Base-by-base conservation (phyloP, 139 green algal species). In the Astrephomene gubernaculifera region DNA sequence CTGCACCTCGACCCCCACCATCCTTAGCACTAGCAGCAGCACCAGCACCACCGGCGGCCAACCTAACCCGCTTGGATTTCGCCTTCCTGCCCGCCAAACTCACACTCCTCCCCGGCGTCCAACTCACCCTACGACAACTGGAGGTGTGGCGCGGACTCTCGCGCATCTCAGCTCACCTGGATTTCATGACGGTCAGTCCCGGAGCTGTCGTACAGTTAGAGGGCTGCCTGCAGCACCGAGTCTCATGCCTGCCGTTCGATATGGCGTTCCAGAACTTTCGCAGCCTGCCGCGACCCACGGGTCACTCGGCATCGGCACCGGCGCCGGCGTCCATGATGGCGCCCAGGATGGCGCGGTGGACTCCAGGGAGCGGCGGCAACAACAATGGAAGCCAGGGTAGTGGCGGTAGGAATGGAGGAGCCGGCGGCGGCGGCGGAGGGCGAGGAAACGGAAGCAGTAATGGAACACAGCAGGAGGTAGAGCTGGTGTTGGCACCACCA, bases 201-300 rank as follows among this genome's bases (percentile, higher is more conserved):
- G 45, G n/a, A 14, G 45, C 45, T 1, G 1, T 3, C 2, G 45
- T 79, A 17, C 5, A 12, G 21, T 3, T 79, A 2, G 71, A 79
- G 71, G 31, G 45, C 71, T 65, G 45, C 45, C 45, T 79, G 45
- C 71, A 65, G 71, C 71, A 79, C 45, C 71, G 71, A 0, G 71
- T 79, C 14, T 33, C 71, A 8, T 79, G 71, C 71, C 31, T 45
- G 45, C 17, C 45, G 2, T 6, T 65, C 1, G 45, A n/a, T 31
- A 60, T 65, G 45, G 71, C 71, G 3, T 12, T 45, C 14, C 29
- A 64, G 31, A 79, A 79, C 71, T 79, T 38, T 19, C 45, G 43
- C 45, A 65, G 39, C 71, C 44, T 79, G 39, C 71, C 71, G 17
- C 45, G 70, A 12, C 22, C 65, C 65, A 36, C 35, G 35, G 65